Evolutionary conservation across 164 flowering plant species (phyloP).

Genomic region (Umbellularia californica): DNA sequence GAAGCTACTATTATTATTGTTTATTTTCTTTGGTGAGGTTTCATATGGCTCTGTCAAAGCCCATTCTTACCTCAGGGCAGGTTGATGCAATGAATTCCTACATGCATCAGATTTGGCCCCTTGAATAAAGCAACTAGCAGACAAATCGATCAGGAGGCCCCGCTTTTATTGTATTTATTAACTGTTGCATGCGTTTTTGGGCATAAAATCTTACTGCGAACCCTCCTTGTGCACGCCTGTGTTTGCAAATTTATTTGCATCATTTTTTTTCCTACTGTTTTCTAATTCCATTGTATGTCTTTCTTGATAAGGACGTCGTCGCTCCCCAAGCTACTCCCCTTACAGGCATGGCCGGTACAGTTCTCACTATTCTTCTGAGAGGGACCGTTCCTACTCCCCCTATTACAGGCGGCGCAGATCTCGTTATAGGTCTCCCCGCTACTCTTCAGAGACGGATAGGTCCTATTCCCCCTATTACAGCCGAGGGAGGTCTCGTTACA

Average conservation of each 20-base stretch:
- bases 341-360: slow-evolving; percentile 1
- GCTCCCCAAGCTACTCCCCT: slow-evolving; percentile 20
- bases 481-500: background rate
- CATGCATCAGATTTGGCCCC: too few species aligned
- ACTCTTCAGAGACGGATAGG: slow-evolving; percentile 7
- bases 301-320: slow-evolving; percentile 7
- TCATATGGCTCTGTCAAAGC: too few species aligned
- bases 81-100: too few species aligned
- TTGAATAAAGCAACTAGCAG: too few species aligned
- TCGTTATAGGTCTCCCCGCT: slow-evolving; percentile 2
- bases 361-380: background rate
- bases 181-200: background rate
- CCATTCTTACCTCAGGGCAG: too few species aligned
- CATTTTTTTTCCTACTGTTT: background rate
- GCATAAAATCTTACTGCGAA: background rate
- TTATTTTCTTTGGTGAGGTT: too few species aligned
- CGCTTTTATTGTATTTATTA: too few species aligned
- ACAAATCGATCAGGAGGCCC: too few species aligned
- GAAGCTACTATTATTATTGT: background rate
- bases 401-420: slow-evolving; percentile 3
- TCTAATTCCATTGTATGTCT: background rate
- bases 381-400: slow-evolving; percentile 13
- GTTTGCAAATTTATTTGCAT: background rate
- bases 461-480: slow-evolving; percentile 10
- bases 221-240: background rate